Evolutionary conservation across 371 early-diverging fungal species (phyloP).

Genomic region (Mortierella sp.): DNA sequence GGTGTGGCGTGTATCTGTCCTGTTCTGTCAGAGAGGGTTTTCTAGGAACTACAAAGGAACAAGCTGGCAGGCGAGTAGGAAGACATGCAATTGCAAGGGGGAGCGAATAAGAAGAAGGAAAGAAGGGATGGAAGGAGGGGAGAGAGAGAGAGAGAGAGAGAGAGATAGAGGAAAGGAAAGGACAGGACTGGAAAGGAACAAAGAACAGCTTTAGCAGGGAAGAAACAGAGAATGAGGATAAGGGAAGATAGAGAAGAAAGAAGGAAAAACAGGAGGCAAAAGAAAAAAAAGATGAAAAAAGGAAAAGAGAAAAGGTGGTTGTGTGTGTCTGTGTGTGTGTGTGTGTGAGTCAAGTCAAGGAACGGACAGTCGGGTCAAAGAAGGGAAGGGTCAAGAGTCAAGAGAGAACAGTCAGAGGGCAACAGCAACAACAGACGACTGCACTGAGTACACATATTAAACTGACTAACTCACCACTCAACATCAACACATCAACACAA

Average conservation of each 20-base stretch:
- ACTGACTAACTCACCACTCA: too few relatives aligned
- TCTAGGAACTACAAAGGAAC: not conserved
- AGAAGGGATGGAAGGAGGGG: not conserved
- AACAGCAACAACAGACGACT: too few relatives aligned
- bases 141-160: not conserved
- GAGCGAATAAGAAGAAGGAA: not conserved
- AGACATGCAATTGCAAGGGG: not conserved
- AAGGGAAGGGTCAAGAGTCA: too few relatives aligned
- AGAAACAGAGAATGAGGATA: not conserved
- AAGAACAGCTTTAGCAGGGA: not conserved
- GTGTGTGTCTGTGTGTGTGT: too few relatives aligned
- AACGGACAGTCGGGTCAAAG: not conserved
- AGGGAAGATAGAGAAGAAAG: not conserved
- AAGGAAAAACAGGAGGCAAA: not conserved
- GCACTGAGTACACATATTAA: too few relatives aligned
- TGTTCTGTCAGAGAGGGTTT: not conserved
- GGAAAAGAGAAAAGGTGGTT: not conserved
- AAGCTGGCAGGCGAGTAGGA: not conserved
- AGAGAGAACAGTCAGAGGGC: too few relatives aligned
- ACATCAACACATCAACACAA: too few relatives aligned
- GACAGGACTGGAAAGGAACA: too few relatives aligned
- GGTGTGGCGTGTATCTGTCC: not conserved
- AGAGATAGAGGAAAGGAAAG: not conserved
- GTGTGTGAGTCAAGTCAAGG: not conserved
- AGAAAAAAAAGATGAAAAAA: not conserved